Conservation (phyloP, 2,329 filamentous ascomycete genomes). For the Trichophyton mentagrophytes region DNA sequence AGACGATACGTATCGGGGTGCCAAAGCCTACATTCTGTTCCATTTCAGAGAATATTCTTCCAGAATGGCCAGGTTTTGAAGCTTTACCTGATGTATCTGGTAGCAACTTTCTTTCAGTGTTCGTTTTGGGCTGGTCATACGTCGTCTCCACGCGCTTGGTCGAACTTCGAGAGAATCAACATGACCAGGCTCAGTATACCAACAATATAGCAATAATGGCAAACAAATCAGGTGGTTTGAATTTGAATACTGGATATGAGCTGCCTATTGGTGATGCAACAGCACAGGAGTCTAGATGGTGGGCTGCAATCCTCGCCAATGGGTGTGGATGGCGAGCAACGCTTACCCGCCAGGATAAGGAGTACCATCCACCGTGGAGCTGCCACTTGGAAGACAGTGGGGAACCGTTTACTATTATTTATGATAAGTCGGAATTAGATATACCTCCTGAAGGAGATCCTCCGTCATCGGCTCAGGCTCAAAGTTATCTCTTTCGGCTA, state of each 20-base stretch:
- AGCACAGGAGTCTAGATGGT: conserved; percentile 8
- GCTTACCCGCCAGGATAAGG: neutral
- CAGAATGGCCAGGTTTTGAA: neutral
- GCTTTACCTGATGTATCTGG: neutral
- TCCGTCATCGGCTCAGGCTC: conserved; percentile 10
- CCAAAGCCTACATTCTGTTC: neutral
- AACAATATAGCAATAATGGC: neutral
- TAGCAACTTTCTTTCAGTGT: conserved; percentile 8
- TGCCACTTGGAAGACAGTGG: conserved; percentile 7
- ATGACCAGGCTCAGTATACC: neutral
- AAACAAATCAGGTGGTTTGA: neutral
- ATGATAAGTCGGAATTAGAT: neutral
- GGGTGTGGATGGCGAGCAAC: conserved; percentile 10
- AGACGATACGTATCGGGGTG: neutral
- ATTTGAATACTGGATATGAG: neutral
- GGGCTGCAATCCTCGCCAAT: conserved; percentile 8
- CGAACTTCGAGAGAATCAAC: conserved; percentile 6
- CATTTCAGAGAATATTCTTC: neutral
- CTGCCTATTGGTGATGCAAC: conserved; percentile 7
- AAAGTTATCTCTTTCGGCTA: conserved; percentile 11
- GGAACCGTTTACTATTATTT: neutral
- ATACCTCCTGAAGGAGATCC: conserved; percentile 2
- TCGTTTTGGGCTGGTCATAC: conserved; percentile 11
- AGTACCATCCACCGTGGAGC: conserved; percentile 7
- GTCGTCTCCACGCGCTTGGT: conserved; percentile 6